Evolutionary conservation across 2,329 filamentous ascomycete genomes (phyloP), one percentile per base, ranked within the genome.

Genomic region (Decorospora gaudefroyi): DNA sequence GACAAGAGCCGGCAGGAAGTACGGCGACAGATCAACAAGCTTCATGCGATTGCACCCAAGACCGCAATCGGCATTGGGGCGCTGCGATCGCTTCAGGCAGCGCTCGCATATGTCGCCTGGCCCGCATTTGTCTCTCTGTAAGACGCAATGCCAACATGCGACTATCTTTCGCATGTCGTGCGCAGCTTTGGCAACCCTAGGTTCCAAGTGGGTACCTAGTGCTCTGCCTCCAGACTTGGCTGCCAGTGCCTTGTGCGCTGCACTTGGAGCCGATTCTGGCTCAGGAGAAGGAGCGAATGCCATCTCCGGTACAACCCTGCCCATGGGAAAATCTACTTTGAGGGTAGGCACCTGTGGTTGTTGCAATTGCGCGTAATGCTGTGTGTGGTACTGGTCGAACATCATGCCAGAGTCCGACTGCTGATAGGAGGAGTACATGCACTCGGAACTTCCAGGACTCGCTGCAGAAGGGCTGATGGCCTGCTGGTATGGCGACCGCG

Each of bases 71-170:
- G 70, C 63, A 59, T 72, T 64, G 42, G 67, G 49, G 23, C 68
- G 60, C 52, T 69, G 57, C 41, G 69, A 53, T 12, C 70, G 69
- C 51, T 73, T 73, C 35, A 64, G 30, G 48, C 69, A 72, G 36
- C 70, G 65, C 38, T 69, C 63, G 45, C 71, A 73, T n/a, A 55
- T 62, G 4, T 67, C 62, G 27, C 71, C 70, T 15, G 67, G 65
- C 4, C 68, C 65, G 50, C 72, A 75, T 62, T 72, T 71, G 53
- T 76, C 75, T 57, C 75, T 66, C 49, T 77, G 75, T 34, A 78
- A 61, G 4, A 70, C 70, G 46, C 75, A 78, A 18, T 73, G 68
- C 75, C 75, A 78, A 44, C 75, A 78, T 7, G 74, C 72, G 15
- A 71, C 70, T 6, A 70, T 67, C 39, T 74, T 73, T 10, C 75